Conservation (phyloP, 2,329 filamentous ascomycete genomes). For the Apiospora aurea region DNA sequence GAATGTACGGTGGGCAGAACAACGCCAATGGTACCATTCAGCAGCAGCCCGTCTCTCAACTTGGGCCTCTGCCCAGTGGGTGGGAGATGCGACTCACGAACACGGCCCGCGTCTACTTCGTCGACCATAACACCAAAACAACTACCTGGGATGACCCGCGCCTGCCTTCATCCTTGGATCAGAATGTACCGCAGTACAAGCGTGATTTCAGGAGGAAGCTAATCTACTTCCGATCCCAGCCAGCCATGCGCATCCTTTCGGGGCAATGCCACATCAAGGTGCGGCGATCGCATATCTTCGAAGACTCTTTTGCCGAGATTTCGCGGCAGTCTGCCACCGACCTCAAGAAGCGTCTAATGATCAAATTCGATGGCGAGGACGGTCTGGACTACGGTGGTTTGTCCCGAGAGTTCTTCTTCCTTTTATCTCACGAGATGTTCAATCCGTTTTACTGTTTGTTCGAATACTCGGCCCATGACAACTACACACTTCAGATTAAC, state of each 20-base stretch:
- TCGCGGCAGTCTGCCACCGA: constrained; percentile 95
- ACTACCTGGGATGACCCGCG: constrained; percentile 99
- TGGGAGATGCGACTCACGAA: constrained; percentile 99
- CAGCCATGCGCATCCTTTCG: constrained; percentile 91
- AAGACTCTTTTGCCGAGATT: constrained; percentile 98
- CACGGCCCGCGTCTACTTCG: constrained; percentile 97
- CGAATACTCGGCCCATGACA: constrained; percentile 99
- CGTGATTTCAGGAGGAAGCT: constrained; percentile 97
- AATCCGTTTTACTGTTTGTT: constrained; percentile 99
- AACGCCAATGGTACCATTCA: constrained; percentile 87
- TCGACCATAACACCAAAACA: constrained; percentile 99
- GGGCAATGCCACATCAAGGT: constrained; percentile 99
- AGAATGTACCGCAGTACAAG: constrained; percentile 99
- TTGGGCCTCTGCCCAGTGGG: constrained; percentile 92
- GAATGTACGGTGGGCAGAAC: constrained; percentile 93
- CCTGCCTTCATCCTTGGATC: constrained; percentile 92
- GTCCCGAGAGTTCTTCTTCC: constrained; percentile 98
- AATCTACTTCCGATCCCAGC: constrained; percentile 99
- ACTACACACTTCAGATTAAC: constrained; percentile 99
- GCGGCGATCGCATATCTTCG: constrained; percentile 94
- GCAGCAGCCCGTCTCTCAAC: constrained; percentile 95
- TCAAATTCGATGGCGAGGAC: constrained; percentile 99
- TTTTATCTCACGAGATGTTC: constrained; percentile 99
- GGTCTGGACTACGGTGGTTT: constrained; percentile 97
- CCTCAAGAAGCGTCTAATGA: constrained; percentile 98